Evolutionary conservation across 352 stramenopile genomes (phyloP).

Genomic region (Achlya hypogyna): DNA sequence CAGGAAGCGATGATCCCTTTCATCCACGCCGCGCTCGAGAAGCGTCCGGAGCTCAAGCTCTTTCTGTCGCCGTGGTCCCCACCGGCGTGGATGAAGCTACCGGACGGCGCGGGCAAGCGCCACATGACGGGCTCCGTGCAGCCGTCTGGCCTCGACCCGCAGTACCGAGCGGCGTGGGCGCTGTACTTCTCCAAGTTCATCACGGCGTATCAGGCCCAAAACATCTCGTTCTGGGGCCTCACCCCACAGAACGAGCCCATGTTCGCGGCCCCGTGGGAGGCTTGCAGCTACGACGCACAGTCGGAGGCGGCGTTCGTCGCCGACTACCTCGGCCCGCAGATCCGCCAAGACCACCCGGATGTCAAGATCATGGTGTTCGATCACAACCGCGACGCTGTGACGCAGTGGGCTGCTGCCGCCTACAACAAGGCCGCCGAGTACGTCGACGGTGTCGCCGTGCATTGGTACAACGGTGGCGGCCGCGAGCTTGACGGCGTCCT

Average conservation of each 20-base stretch:
- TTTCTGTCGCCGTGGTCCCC: conserved; percentile 84
- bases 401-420: conserved; percentile 61
- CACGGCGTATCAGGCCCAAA: conserved; percentile 76
- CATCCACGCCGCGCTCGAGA: conserved; percentile 56
- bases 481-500: conserved; percentile 62
- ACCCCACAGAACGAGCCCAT: conserved; percentile 89
- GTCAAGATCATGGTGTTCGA: conserved; percentile 89
- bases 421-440: conserved; percentile 58
- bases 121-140: conserved; percentile 51
- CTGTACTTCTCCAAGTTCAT: conserved; percentile 91
- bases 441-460: conserved; percentile 85
- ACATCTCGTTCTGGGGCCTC: conserved; percentile 80
- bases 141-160: conserved; percentile 39
- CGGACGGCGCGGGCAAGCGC: conserved; percentile 29
- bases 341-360: conserved; percentile 77
- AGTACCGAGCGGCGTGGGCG: conserved; percentile 65
- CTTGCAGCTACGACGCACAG: conserved; percentile 42
- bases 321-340: conserved; percentile 72
- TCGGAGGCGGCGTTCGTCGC: conserved; percentile 73
- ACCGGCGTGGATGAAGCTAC: conserved; percentile 82
- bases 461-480: conserved; percentile 70
- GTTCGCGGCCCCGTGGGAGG: conserved; percentile 61
- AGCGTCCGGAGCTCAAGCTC: conserved; percentile 65
- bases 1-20: conserved; percentile 74
- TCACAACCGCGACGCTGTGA: conserved; percentile 78